These are phyloP conservation scores for Podochytrium sp. DNA, from an alignment of 192 early-diverging fungal species.

Conservation along the genomic window DNA sequence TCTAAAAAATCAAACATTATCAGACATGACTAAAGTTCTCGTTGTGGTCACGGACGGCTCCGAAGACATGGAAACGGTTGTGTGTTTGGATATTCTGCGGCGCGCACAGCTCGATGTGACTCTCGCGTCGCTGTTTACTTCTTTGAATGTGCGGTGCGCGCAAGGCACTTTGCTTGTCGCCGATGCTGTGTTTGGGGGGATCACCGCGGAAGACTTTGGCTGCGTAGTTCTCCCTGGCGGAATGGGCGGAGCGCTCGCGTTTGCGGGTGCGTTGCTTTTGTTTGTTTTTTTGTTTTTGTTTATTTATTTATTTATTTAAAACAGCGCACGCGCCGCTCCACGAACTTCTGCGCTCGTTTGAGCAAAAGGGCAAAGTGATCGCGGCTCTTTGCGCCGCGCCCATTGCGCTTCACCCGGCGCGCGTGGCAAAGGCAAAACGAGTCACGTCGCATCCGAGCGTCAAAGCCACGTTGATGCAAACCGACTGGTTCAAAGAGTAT, in stretches of 20 bases:
- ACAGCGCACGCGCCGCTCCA: constrained; percentile 47
- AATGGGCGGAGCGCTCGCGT: constrained; percentile 59
- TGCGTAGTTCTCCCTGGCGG: constrained; percentile 81
- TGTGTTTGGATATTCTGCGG: constrained; percentile 68
- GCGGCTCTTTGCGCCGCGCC: constrained; percentile 80
- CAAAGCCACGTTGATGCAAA: constrained; percentile 46
- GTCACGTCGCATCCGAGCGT: constrained; percentile 71
- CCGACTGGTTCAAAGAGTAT: constrained; percentile 42
- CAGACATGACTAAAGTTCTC: constrained; percentile 45
- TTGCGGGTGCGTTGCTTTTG: constrained; percentile 38
- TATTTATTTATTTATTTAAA: too few species aligned
- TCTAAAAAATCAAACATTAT: background rate
- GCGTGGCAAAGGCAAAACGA: constrained; percentile 47
- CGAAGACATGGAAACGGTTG: constrained; percentile 82
- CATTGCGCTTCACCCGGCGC: constrained; percentile 57
- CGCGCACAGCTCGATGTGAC: constrained; percentile 54
- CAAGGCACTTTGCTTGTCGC: background rate
- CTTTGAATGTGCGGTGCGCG: constrained; percentile 12
- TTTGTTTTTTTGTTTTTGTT: too few species aligned
- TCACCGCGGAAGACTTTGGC: constrained; percentile 42
- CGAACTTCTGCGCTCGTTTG: constrained; percentile 22
- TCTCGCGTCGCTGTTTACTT: constrained; percentile 28
- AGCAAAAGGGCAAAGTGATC: constrained; percentile 57
- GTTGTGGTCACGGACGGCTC: constrained; percentile 81
- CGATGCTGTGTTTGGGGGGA: constrained; percentile 1